Conservation (phyloP, 2,329 filamentous ascomycete species). For the Rutstroemia sp. region DNA sequence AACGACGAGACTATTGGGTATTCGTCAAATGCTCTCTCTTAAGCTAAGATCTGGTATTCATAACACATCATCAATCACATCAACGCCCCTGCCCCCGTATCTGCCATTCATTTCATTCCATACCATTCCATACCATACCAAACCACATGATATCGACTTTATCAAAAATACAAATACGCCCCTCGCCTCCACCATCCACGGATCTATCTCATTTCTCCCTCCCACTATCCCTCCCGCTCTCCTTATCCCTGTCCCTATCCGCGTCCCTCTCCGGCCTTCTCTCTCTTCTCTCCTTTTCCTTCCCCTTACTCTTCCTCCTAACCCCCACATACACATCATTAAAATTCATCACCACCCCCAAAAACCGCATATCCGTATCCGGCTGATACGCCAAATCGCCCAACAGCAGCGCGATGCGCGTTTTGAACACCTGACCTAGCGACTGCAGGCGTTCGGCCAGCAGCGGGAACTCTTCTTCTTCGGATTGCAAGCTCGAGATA, state of each 20-base stretch:
- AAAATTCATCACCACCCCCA: conserved; percentile 98
- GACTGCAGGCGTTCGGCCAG: conserved; percentile 66
- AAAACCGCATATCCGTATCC: conserved; percentile 89
- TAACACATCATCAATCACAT: too few species aligned
- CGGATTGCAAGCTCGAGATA: conserved; percentile 29
- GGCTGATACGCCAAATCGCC: conserved; percentile 90
- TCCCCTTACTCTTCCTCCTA: conserved; percentile 40
- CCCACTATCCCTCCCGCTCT: not conserved
- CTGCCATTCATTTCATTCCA: too few species aligned
- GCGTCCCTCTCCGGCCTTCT: not conserved
- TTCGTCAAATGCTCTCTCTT: too few species aligned
- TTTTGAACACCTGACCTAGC: conserved; percentile 69
- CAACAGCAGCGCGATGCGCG: conserved; percentile 70
- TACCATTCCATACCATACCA: too few species aligned
- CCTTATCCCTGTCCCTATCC: not conserved
- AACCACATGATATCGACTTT: not conserved
- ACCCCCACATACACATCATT: conserved; percentile 90
- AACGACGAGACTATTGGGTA: too few species aligned
- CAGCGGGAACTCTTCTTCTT: conserved; percentile 56
- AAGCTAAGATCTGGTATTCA: too few species aligned
- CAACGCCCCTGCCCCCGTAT: too few species aligned
- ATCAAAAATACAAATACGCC: not conserved
- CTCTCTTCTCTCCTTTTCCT: conserved; percentile 5
- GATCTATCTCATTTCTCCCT: not conserved
- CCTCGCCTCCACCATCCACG: not conserved